Base-by-base conservation (phyloP, 306 rosid species). In the Vigna reflexopilosa region DNA sequence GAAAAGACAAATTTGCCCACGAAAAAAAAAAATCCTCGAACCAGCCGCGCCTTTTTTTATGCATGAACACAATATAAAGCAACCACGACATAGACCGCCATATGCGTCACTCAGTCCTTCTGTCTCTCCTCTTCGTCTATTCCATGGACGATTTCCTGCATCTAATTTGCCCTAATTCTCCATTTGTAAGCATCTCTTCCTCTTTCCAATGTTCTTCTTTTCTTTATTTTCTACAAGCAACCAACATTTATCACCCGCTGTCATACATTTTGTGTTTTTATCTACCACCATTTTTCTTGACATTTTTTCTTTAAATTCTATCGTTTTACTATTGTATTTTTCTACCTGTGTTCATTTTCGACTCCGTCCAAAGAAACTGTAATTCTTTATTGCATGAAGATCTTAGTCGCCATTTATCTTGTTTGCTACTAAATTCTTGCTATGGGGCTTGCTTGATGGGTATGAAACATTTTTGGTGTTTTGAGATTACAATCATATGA, bases 101-200 rank as follows among this genome's bases (percentile, higher is more conserved):
- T 2, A 11, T 7, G 0, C 30, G 26, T 36, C 38, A 0, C 9
- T 34, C 45, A 14, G 4, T 19, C n/a, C 1, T 8, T 0, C 20
- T 3, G 8, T 6, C 50, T 44, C 64, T 20, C 1, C 6, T 22
- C 54, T 38, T 44, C 7, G 6, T n/a, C 20, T 42, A 12, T 14
- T 47, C 72, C 65, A 86, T 84, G 92, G 90, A 89, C 77, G 65
- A 79, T 26, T 85, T 90, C 77, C 26, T 58, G 69, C 48, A 88
- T 58, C 82, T 86, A 7, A 59, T 89, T 80, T 90, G 96, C 90
- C 92, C 93, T 15, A 75, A 82, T 84, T 85, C 93, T 17, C 81
- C 89, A 57, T 78, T 76, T 24, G 98, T 91, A 88, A 69, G 90
- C 76, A 7, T 59, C 57, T 79, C 55, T 50, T 81, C 42, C 50